phyloP scores from a whole-genome alignment of 2,329 filamentous ascomycete species.

The Aspergillus hortae region DNA sequence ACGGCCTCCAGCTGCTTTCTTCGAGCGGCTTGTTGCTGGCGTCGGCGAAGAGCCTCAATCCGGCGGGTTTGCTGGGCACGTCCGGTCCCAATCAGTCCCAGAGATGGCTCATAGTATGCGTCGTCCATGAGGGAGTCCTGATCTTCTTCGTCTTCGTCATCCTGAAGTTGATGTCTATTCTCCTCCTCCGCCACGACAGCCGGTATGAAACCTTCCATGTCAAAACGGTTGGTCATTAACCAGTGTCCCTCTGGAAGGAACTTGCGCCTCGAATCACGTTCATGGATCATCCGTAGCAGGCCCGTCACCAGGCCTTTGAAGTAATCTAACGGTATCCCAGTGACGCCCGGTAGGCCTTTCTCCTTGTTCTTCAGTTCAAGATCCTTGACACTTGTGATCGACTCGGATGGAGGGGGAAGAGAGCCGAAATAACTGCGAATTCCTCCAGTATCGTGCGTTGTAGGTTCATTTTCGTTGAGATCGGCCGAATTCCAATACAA shows the following conservation, averaged over 20 bases:
- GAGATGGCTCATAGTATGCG: constrained; percentile 23
- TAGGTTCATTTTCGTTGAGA: constrained; percentile 45
- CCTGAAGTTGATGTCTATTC: constrained; percentile 64
- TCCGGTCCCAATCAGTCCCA: constrained; percentile 53
- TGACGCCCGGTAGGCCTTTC: constrained; percentile 57
- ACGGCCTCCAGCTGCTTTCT: constrained; percentile 73
- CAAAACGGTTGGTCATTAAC: constrained; percentile 85
- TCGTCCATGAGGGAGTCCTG: constrained; percentile 44
- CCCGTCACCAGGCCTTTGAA: constrained; percentile 77
- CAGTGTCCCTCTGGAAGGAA: constrained; percentile 85
- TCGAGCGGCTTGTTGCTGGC: constrained; percentile 64
- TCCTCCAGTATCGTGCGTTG: constrained; percentile 35
- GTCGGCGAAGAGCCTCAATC: constrained; percentile 60
- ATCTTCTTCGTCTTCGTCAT: constrained; percentile 59
- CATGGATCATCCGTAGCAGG: constrained; percentile 82
- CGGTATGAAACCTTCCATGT: constrained; percentile 83
- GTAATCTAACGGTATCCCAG: constrained; percentile 72
- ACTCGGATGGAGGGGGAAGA: constrained; percentile 17
- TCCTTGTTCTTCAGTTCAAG: constrained; percentile 38
- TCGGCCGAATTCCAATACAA: constrained; percentile 80
- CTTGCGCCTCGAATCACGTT: constrained; percentile 81
- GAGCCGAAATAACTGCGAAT: constrained; percentile 47
- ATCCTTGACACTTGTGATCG: constrained; percentile 27
- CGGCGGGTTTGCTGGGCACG: constrained; percentile 60
- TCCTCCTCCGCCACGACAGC: constrained; percentile 88